These are phyloP conservation scores for Lactarius pseudohatsudake DNA, from an alignment of 768 basidiomycete genomes.

Conservation along the genomic window DNA sequence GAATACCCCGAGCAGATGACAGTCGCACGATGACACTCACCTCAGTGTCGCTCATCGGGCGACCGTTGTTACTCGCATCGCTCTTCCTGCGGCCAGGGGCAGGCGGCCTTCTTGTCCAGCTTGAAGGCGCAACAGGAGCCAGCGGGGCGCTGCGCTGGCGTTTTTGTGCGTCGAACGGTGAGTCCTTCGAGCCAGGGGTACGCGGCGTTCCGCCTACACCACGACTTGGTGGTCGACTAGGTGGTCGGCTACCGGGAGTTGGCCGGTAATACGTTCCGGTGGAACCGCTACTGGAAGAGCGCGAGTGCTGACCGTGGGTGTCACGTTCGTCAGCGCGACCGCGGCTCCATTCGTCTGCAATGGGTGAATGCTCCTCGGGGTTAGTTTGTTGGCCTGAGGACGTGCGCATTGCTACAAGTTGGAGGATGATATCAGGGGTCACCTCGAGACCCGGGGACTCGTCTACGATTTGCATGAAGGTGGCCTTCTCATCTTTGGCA, in stretches of 20 bases:
- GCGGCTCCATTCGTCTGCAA: constrained; percentile 42
- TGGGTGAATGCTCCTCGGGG: constrained; percentile 7
- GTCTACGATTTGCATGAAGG: constrained; percentile 57
- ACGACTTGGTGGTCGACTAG: constrained; percentile 54
- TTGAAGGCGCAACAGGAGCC: constrained; percentile 60
- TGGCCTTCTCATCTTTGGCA: constrained; percentile 56
- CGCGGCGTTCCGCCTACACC: constrained; percentile 55
- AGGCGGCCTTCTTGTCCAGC: constrained; percentile 68
- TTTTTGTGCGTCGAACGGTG: constrained; percentile 67
- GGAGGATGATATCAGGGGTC: constrained; percentile 62
- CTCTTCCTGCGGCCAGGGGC: constrained; percentile 72
- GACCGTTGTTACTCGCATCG: constrained; percentile 59
- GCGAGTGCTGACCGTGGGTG: constrained; percentile 37
- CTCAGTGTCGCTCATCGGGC: constrained; percentile 67
- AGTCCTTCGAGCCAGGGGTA: constrained; percentile 46
- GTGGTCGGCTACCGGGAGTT: constrained; percentile 39
- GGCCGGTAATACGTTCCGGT: constrained; percentile 34
- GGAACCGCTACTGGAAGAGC: constrained; percentile 62
- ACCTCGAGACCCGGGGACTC: constrained; percentile 64
- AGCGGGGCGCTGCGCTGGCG: constrained; percentile 73
- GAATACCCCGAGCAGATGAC: not conserved
- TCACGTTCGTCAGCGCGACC: constrained; percentile 39
- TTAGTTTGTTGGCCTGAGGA: constrained; percentile 25
- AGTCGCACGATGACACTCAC: constrained; percentile 41
- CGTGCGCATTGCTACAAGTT: constrained; percentile 53